Evolutionary conservation across 768 basidiomycete genomes (phyloP).

Genomic region (Dictyophora rubrovolvata): DNA sequence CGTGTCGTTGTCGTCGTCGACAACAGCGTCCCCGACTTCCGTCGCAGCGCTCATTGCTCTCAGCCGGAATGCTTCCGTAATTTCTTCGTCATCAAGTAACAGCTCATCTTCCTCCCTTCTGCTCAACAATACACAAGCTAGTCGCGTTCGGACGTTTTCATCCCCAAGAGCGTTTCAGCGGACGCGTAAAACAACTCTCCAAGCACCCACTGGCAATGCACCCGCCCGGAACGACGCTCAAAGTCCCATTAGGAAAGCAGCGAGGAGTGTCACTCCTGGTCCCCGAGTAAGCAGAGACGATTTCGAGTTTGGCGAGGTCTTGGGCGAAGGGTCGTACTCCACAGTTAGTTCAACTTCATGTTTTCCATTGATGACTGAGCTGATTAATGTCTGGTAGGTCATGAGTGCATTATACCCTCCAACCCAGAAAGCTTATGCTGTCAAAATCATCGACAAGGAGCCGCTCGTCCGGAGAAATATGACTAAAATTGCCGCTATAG

Average conservation of each 20-base stretch:
- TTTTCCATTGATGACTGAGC: slow-evolving; percentile 6
- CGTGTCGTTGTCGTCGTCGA: neutral
- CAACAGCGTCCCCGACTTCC: slow-evolving; percentile 2
- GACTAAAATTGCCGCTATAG: slow-evolving; percentile 63
- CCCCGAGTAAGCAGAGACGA: slow-evolving; percentile 42
- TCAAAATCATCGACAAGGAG: slow-evolving; percentile 77
- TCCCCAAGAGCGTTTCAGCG: slow-evolving; percentile 36
- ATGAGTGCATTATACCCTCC: slow-evolving; percentile 41
- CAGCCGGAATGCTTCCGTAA: slow-evolving; percentile 68
- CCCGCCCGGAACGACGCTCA: slow-evolving; percentile 17
- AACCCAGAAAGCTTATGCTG: slow-evolving; percentile 58
- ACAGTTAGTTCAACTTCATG: slow-evolving; percentile 34
- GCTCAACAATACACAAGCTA: slow-evolving; percentile 38
- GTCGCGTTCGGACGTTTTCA: slow-evolving; percentile 43
- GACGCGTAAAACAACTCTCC: slow-evolving; percentile 40
- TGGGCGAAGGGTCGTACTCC: slow-evolving; percentile 78
- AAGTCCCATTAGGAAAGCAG: slow-evolving; percentile 9
- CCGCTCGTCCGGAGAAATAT: slow-evolving; percentile 74
- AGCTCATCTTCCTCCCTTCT: slow-evolving; percentile 31
- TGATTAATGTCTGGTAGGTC: slow-evolving; percentile 32
- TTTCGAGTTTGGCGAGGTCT: slow-evolving; percentile 61
- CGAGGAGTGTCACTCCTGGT: slow-evolving; percentile 38
- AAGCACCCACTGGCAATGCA: slow-evolving; percentile 42
- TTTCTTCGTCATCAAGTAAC: slow-evolving; percentile 49
- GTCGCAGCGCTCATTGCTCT: slow-evolving; percentile 43